phyloP scores from a whole-genome alignment of 306 rosid genomes.

The Mucuna pruriens region DNA sequence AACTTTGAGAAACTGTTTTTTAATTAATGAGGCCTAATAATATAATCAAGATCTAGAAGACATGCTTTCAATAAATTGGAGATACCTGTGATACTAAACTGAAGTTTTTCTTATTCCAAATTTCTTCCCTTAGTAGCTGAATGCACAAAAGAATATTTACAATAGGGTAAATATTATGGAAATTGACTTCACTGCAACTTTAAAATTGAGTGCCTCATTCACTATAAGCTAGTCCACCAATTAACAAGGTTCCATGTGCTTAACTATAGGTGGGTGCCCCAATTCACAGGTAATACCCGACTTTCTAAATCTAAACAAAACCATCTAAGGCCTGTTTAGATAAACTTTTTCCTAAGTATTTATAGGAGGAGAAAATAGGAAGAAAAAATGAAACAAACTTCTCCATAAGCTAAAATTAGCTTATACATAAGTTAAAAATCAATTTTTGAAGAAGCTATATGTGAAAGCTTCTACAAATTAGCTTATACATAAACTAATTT shows the following conservation, averaged over 20 bases:
- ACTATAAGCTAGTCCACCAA: not conserved
- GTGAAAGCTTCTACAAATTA: too few species aligned
- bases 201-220: not conserved
- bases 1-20: not conserved
- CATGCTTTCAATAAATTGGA: slow-evolving; percentile 4
- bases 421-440: too few species aligned
- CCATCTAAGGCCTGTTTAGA: too few species aligned
- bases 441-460: too few species aligned
- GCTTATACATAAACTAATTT: too few species aligned
- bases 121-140: slow-evolving; percentile 10
- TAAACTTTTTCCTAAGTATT: too few species aligned
- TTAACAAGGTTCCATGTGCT: slow-evolving; percentile 15
- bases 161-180: not conserved
- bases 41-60: slow-evolving; percentile 24
- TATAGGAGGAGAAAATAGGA: too few species aligned
- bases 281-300: not conserved
- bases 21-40: not conserved
- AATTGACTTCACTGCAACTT: slow-evolving; percentile 20
- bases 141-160: slow-evolving; percentile 11
- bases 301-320: slow-evolving; percentile 3
- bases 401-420: too few species aligned
- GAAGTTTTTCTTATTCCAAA: slow-evolving; percentile 10
- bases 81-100: not conserved
- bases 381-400: too few species aligned
- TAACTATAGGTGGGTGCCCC: not conserved